Conservation (phyloP, 1,284 basidiomycete genomes). For the Rhizoctonia solani region DNA sequence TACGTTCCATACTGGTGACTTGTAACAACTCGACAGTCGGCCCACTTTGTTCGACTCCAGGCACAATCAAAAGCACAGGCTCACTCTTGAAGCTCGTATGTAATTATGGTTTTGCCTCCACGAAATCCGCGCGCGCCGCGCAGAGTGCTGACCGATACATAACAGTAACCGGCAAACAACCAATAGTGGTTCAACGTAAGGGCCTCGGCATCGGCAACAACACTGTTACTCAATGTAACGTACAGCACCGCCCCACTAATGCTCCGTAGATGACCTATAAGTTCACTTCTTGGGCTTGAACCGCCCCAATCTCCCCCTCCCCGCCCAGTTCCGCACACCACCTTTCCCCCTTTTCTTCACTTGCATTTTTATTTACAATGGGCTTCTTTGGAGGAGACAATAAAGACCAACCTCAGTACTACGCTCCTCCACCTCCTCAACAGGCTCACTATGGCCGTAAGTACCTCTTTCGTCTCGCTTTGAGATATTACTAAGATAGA, state of each 20-base stretch:
- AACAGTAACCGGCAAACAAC: not conserved
- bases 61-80: no score
- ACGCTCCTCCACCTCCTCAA: slow-evolving; percentile 20
- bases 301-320: not conserved
- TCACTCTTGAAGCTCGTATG: no score
- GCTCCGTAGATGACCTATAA: not conserved
- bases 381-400: slow-evolving; percentile 17
- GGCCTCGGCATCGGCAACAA: not conserved
- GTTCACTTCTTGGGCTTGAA: not conserved
- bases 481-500: not conserved
- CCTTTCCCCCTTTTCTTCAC: not conserved
- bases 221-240: not conserved
- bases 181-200: not conserved
- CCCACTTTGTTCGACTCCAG: no score
- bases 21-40: no score
- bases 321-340: not conserved
- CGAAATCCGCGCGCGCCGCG: not conserved
- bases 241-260: not conserved
- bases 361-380: not conserved
- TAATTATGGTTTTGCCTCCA: not conserved
- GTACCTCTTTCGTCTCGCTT: not conserved
- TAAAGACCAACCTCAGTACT: slow-evolving; percentile 4
- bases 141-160: not conserved
- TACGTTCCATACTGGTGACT: no score
- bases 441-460: slow-evolving; percentile 21